Base-by-base conservation (phyloP, 306 rosid genomes). In the Benincasa hispida region DNA sequence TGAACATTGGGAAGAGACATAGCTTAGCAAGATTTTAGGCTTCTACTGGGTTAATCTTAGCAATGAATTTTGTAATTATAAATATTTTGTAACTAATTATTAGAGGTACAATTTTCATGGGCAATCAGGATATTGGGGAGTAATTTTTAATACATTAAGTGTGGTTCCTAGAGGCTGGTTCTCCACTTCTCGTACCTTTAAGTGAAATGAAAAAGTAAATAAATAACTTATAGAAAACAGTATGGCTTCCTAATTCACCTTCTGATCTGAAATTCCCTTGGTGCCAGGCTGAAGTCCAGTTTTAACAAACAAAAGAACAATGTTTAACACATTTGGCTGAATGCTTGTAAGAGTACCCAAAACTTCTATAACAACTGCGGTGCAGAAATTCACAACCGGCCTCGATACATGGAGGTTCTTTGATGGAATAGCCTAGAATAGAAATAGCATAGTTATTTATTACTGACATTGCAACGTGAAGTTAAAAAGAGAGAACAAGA, bases 311-410 rank as follows among this genome's bases (percentile, higher is more conserved):
- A 96, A 89, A 81, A 85, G 89, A 84, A 91, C 86, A 81, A 86
- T 89, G 82, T 82, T 88, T 68, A 94, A 88, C 65, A 91, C 68
- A 82, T 86, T 88, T 81, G 88, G 89, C 65, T 84, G 76, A 69
- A 90, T 77, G 5, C 83, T 83, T 69, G 84, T 65, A 74, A 83
- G 77, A 14, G 93, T 83, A 76, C 96, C 97, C 93, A 94, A 84
- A 55, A 84, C 91, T 86, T 94, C 98, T 5, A 90, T 48, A 9
- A 90, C 83, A 81, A 94, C 96, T 78, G 97, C 97, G 50, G 97
- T 89, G 81, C 97, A 94, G 70, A 90, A 89, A 74, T 89, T 79
- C 80, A 94, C 82, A 42, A 87, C 85, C 7, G 84, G 84, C 80
- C 84, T 80, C 56, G 97, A 89, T 76, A 91, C 89, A 67, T 76